Base-by-base conservation (phyloP, 345 rosid species). In the Rhodamnia rubescens region DNA sequence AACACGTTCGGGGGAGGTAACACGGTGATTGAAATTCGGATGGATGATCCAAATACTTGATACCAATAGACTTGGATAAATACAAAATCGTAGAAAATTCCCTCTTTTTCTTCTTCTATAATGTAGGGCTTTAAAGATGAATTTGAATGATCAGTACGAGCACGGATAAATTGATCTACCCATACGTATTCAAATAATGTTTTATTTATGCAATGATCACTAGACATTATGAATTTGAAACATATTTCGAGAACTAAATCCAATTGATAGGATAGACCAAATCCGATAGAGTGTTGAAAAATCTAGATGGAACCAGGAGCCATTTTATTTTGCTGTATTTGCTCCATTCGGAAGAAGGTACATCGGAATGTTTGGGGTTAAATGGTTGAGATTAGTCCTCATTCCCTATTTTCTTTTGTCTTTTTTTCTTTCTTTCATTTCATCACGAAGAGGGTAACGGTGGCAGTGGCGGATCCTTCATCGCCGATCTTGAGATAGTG, bases 201-300 rank as follows among this genome's bases (percentile, higher is more conserved):
- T 29, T 32, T 32, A 36, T 21, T 64, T 14, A 0, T 27, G 3
- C 0, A 29, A 61, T 0, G 0, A 42, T 61, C 42, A 42, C 44
- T 2, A 42, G 7, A 42, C 44, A 42, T 5, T 36, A 5, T 42
- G 44, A 4, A 42, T 42, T 42, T 6, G 44, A 26, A 57, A 26
- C 14, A 5, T 2, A 11, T 2, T 13, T 1, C 1, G 1, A 12
- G 4, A 18, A n/a, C 0, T 27, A n/a, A 10, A 59, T 27, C 0
- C 10, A 1, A 27, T 7, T 0, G 0, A 2, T 59, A 59, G 20
- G 4, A 59, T 27, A 32, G n/a, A 59, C 11, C 0, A 12, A 15
- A 27, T 0, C 20, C 6, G 44, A 4, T 42, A 5, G 3, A 4
- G 44, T 42, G 44, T 42, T 42, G 44, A 42, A 42, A 42, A 42